Base-by-base conservation (phyloP, 2,329 filamentous ascomycete species). In the Diaporthe sp. region DNA sequence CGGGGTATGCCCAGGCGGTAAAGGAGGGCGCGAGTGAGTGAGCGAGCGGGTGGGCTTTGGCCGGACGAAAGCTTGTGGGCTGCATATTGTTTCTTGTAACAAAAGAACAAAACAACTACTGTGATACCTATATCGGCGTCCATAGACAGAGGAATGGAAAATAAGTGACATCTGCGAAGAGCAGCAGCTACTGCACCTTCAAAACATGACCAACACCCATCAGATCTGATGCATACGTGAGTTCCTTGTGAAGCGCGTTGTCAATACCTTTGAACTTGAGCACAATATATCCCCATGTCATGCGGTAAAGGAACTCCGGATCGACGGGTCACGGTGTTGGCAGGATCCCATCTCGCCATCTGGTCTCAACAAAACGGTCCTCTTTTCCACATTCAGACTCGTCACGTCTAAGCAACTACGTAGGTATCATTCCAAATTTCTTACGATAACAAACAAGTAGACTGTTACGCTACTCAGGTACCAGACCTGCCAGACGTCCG, bases 1-100 rank as follows among this genome's bases (percentile, higher is more conserved):
- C 92, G 95, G 73, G 95, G 95, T 47, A 97, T 98, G 95, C 96
- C 97, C 35, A 91, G 94, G 84, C 89, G 94, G 87, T 96, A 88
- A 88, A 81, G 27, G 39, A 51, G 10, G 47, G 27, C 10, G 47
- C 47, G 47, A 13, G 47, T 9, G 42, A 30, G 9, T 30, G 3
- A 42, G n/a, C 47, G 3, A 44, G 59, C 4, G n/a, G n/a, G 35
- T 44, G 8, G 17, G 17, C 58, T 8, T 56, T 39, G 59, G 56
- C n/a, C 51, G 42, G 55, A 63, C 58, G 25, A 13, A 63, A 30
- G 9, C 22, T 30, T 59, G 71, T 47, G 59, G 51, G 51, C 42
- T 73, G 65, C 65, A 70, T 70, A 58, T 73, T 70, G 65, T 73
- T 70, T 63, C 59, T 71, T 73, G 73, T 73, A 73, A 65, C 70